These are phyloP conservation scores for Alternaria panax DNA, from an alignment of 2,329 filamentous ascomycete species.

Conservation along the genomic window DNA sequence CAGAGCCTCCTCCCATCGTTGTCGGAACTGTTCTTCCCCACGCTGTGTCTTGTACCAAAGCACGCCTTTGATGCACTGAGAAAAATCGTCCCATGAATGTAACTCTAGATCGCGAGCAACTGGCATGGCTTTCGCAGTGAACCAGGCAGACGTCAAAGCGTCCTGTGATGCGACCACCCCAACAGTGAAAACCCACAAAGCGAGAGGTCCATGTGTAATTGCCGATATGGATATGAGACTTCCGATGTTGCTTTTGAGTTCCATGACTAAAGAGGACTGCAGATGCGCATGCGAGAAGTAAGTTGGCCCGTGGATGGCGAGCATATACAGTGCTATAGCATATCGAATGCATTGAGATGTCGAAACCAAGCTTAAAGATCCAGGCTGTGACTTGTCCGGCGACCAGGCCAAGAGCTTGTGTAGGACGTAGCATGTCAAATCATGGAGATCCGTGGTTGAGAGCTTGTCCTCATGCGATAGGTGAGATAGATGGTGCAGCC, in stretches of 20 bases:
- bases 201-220: neutral
- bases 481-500: conserved; percentile 57
- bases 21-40: neutral
- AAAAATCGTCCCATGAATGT: neutral
- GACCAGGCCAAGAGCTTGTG: conserved; percentile 56
- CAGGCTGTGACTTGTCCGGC: neutral
- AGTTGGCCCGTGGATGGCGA: conserved; percentile 62
- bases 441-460: conserved; percentile 58
- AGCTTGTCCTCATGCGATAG: conserved; percentile 38
- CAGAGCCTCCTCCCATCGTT: conserved; percentile 1
- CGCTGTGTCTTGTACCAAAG: neutral
- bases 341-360: conserved; percentile 52
- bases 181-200: conserved; percentile 4
- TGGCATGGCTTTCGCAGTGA: neutral
- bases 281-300: conserved; percentile 61
- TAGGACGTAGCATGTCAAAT: conserved; percentile 63
- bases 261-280: conserved; percentile 19
- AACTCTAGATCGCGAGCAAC: neutral
- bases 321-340: conserved; percentile 60
- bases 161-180: conserved; percentile 9
- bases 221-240: neutral
- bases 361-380: conserved; percentile 18
- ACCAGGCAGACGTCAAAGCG: neutral
- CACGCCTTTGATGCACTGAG: neutral
- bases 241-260: conserved; percentile 22